A percentile compares a stretch with the other conserved stretches of the same genome.
Evolutionary conservation across 2,329 filamentous ascomycete species (phyloP).

Genomic region (Teratosphaeria pseudoeucalypti): DNA sequence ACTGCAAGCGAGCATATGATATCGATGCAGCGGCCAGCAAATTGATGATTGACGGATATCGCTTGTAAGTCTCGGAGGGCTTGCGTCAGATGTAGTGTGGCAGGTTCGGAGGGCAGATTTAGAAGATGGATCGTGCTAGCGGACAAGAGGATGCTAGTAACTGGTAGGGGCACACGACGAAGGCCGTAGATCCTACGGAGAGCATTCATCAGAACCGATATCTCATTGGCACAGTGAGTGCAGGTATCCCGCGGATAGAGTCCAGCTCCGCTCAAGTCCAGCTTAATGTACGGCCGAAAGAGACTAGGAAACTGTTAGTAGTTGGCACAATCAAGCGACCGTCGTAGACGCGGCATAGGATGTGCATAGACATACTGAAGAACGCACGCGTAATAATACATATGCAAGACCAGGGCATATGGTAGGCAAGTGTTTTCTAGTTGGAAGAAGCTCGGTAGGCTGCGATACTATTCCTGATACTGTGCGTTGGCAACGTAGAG

Average conservation of each 20-base stretch:
- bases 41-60: conserved; percentile 34
- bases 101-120: conserved; percentile 30
- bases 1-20: conserved; percentile 33
- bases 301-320: conserved; percentile 48
- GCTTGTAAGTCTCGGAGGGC: conserved; percentile 33
- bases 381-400: conserved; percentile 27
- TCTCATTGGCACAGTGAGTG: conserved; percentile 37
- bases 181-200: conserved; percentile 36
- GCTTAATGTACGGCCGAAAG: conserved; percentile 63
- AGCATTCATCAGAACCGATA: conserved; percentile 31
- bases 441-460: conserved; percentile 53
- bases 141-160: conserved; percentile 33
- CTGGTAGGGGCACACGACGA: conserved; percentile 29
- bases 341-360: neutral
- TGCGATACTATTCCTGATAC: conserved; percentile 62
- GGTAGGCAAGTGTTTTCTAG: conserved; percentile 61
- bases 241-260: conserved; percentile 57
- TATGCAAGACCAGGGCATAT: conserved; percentile 55
- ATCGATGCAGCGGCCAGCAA: conserved; percentile 32
- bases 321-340: neutral
- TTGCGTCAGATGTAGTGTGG: conserved; percentile 31
- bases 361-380: conserved; percentile 47
- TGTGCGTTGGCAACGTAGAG: conserved; percentile 56
- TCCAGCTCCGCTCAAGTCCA: conserved; percentile 46
- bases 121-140: conserved; percentile 36